Conservation (phyloP, 345 rosid species). For the Hypericum androsaemum region DNA sequence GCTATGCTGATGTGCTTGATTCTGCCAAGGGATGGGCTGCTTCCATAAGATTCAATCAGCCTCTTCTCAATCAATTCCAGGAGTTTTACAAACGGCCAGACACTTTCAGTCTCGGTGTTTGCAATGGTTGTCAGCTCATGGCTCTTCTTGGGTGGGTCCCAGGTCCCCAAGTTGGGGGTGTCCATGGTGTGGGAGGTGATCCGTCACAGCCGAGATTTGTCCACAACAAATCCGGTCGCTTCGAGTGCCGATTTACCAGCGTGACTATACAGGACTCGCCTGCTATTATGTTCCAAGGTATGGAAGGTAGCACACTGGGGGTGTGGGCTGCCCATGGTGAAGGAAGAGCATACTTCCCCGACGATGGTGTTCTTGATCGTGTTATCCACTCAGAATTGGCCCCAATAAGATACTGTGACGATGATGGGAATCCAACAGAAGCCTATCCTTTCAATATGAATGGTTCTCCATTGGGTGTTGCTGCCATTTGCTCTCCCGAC, state of each 20-base stretch:
- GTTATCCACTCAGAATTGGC: conserved; percentile 61
- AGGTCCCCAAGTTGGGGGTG: conserved; percentile 85
- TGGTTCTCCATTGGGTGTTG: conserved; percentile 94
- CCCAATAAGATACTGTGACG: conserved; percentile 80
- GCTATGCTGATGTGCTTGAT: conserved; percentile 88
- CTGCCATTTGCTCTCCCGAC: conserved; percentile 87
- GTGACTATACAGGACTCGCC: conserved; percentile 73
- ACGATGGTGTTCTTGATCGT: conserved; percentile 69
- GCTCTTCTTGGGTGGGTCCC: conserved; percentile 91
- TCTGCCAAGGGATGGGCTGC: conserved; percentile 99
- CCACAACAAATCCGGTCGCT: conserved; percentile 88
- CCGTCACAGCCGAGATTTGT: conserved; percentile 77
- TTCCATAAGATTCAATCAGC: conserved; percentile 70
- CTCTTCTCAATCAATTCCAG: conserved; percentile 66
- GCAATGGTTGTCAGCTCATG: conserved; percentile 96
- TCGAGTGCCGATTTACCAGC: conserved; percentile 83
- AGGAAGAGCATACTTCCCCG: conserved; percentile 88
- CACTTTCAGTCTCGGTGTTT: conserved; percentile 86
- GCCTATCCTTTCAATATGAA: conserved; percentile 80
- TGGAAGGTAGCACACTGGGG: conserved; percentile 90
- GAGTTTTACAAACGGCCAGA: conserved; percentile 81
- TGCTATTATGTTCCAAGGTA: conserved; percentile 83
- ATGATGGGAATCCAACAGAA: conserved; percentile 72
- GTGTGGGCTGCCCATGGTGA: conserved; percentile 99
- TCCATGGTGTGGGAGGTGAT: conserved; percentile 61